Base-by-base conservation (phyloP, 2,329 filamentous ascomycete genomes). In the Clonostachys rhizophaga region DNA sequence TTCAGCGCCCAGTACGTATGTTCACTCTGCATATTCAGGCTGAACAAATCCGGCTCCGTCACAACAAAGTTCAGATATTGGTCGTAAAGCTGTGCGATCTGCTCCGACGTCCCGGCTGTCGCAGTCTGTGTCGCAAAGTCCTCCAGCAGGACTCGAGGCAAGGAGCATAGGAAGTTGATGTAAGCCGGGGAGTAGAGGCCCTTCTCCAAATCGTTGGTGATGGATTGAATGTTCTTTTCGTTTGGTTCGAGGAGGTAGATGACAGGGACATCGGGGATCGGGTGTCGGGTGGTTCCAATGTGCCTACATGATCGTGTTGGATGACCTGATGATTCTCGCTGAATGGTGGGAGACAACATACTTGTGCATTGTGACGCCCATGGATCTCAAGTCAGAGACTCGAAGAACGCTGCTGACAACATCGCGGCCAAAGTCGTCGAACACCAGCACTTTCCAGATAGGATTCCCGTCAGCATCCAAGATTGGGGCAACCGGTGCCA, bases 11-110 rank as follows among this genome's bases (percentile, higher is more conserved):
- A 95, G 65, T 99, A 99, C 9, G 89, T 89, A 64, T 95, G 81
- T 50, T 86, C 87, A 55, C 94, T 94, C 54, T 91, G 86, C 80
- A 97, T 88, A 10, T 91, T 91, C 51, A 99, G 72, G 61, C 89
- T 96, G 70, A 99, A 99, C 5, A 99, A 75, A 63, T 97, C 92
- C 6, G 92, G 91, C 64, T 99, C 94, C 34, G 89, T 89, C 40
- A 97, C 92, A 52, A 97, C 88, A 60, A 97, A 99, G 68, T 99
- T 97, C 46, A 99, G 76, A 61, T 97, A 97, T 64, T 99, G 94
- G 63, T 99, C 94, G 58, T 86, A 99, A 7, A 99, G 81, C 60
- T 96, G 91, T 3, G 91, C 85, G 52, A 99, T 91, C 58, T 88
- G 84, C 56, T 97, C 92, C 6, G 92, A 84, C 1, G 91, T 96